phyloP scores from a whole-genome alignment of 306 rosid species.

The Vigna mungo region DNA sequence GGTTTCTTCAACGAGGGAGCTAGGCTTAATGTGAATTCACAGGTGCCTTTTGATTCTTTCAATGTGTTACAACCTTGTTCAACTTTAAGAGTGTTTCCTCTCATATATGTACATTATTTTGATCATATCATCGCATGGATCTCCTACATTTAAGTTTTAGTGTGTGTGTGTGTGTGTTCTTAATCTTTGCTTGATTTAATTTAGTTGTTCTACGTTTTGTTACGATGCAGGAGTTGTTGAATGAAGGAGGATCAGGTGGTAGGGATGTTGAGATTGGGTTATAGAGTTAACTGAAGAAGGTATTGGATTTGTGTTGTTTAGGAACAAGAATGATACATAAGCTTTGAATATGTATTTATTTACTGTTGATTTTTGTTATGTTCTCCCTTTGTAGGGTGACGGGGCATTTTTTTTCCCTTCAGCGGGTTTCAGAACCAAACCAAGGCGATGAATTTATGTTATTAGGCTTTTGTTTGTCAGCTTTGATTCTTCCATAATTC shows the following conservation, averaged over 20 bases:
- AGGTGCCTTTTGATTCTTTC: conserved; percentile 29
- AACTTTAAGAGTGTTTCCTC: too few relatives aligned
- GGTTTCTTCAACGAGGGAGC: conserved; percentile 50
- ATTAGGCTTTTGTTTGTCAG: conserved; percentile 37
- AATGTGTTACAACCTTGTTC: neutral
- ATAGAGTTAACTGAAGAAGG: conserved; percentile 43
- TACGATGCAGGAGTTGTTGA: conserved; percentile 60
- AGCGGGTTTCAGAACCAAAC: conserved; percentile 41
- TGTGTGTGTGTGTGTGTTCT: neutral
- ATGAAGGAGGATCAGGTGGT: conserved; percentile 62
- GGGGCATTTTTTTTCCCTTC: conserved; percentile 17
- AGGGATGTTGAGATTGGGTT: conserved; percentile 62
- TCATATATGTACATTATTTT: too few relatives aligned
- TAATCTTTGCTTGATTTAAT: neutral
- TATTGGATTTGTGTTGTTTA: conserved; percentile 35
- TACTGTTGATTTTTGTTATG: neutral
- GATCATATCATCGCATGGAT: neutral
- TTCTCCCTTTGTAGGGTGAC: conserved; percentile 30
- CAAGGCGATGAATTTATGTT: conserved; percentile 40
- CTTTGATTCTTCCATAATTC: conserved; percentile 34
- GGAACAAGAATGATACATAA: neutral
- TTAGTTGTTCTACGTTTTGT: neutral
- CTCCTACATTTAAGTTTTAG: neutral
- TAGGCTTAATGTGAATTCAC: conserved; percentile 53
- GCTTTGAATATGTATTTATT: neutral